Percentiles rank a stretch among this genome's conserved stretches.
Evolutionary conservation across 495 filamentous ascomycete genomes (phyloP).

Genomic region (Daldinia caldariorum): DNA sequence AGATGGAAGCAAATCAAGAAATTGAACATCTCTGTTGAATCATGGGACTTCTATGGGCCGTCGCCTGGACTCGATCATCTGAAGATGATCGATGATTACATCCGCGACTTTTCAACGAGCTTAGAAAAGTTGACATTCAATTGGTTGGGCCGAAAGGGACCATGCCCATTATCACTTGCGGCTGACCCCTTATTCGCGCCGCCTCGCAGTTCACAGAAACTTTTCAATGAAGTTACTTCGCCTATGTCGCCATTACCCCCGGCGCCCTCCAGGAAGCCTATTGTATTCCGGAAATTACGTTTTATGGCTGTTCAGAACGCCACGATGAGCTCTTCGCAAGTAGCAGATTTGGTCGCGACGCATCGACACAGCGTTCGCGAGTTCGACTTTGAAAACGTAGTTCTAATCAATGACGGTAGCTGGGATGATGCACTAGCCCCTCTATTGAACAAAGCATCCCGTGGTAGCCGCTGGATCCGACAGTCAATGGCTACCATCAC

Average conservation of each 20-base stretch:
- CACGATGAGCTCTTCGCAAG: conserved; percentile 71
- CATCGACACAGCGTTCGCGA: conserved; percentile 72
- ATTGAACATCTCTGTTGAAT: conserved; percentile 73
- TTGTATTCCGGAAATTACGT: conserved; percentile 67
- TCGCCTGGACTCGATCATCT: conserved; percentile 71
- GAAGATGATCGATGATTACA: conserved; percentile 77
- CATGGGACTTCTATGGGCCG: conserved; percentile 64
- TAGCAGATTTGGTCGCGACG: conserved; percentile 66
- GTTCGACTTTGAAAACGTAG: conserved; percentile 76
- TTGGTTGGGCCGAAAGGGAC: conserved; percentile 74
- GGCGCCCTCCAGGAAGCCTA: conserved; percentile 55
- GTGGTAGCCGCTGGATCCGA: conserved; percentile 54
- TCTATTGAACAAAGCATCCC: conserved; percentile 55
- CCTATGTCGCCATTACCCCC: conserved; percentile 62
- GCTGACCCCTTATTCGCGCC: conserved; percentile 68
- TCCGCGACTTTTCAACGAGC: conserved; percentile 68
- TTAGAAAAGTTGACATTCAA: conserved; percentile 73
- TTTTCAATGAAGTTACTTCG: conserved; percentile 64
- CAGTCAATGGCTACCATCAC: conserved; percentile 49
- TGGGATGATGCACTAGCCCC: conserved; percentile 82
- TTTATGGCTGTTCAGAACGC: conserved; percentile 74
- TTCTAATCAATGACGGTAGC: conserved; percentile 66
- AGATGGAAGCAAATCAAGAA: conserved; percentile 78
- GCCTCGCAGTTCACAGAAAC: conserved; percentile 59
- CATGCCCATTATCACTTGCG: conserved; percentile 72